Base-by-base conservation (phyloP, 805 yeast species). In the Hyphopichia homilentoma region DNA sequence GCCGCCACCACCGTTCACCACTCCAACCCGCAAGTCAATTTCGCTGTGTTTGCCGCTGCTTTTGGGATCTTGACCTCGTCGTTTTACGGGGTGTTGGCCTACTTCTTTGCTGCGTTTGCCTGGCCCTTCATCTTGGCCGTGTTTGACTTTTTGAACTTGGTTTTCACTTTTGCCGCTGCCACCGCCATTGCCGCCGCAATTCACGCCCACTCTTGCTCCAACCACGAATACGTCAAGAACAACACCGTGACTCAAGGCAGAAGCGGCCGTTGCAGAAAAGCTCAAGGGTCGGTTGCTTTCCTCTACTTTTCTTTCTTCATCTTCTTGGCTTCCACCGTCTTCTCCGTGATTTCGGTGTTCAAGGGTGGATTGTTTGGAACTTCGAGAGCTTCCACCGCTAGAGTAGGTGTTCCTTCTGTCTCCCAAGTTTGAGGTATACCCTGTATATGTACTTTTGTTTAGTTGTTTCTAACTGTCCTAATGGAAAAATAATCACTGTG, bases 81-180 rank as follows among this genome's bases (percentile, higher is more conserved):
- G 21, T 56, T 93, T 50, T 87, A 84, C 57, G 95, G 95, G 39
- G 47, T 81, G 21, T 58, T 75, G 32, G 96, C 97, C 24, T 78
- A 75, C 68, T 79, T 93, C 50, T 52, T 86, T 46, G 77, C 79
- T 39, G 79, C 79, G 50, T 71, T 90, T 41, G 95, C 95, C 26
- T 84, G 94, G 83, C 97, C 97, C 47, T 61, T 85, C 32, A 60
- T 89, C 47, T 61, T 86, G 56, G 78, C 82, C 38, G 49, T 68
- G 35, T 68, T 86, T 55, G 98, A 93, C 72, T 81, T 87, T 68
- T 70, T 93, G 65, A 88, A 88, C 75, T 65, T 79, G 49, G 84
- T 89, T 48, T 93, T 93, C 80, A 80, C 96, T 36, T 86, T 93
- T 61, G 79, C 97, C 30, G 97, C 86, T 45, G 97, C 89, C 52